Evolutionary conservation across 2,329 filamentous ascomycete genomes (phyloP).

Genomic region (Xylaria multiplex): DNA sequence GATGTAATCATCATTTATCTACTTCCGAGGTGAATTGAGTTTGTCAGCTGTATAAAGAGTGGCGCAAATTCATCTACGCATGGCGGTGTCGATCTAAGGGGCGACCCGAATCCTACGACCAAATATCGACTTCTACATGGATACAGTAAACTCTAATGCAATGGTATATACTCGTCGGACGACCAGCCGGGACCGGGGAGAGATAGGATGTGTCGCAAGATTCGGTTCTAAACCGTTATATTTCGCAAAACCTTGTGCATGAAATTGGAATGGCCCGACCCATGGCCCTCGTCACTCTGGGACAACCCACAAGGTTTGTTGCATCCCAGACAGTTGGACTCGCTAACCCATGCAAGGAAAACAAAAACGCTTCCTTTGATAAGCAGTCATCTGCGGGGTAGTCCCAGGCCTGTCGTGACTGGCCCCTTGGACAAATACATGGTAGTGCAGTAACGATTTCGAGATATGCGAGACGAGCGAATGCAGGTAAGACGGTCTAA

Average conservation of each 20-base stretch:
- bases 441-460: conserved; percentile 11
- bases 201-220: conserved; percentile 5
- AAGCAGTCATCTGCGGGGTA: conserved; percentile 38
- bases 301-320: conserved; percentile 26
- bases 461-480: conserved; percentile 24
- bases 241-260: conserved; percentile 18
- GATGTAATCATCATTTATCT: neutral
- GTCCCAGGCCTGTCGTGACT: conserved; percentile 18
- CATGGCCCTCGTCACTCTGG: conserved; percentile 19
- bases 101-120: conserved; percentile 12
- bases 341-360: conserved; percentile 23
- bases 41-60: neutral
- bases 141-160: conserved; percentile 11
- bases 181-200: conserved; percentile 9
- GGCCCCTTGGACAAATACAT: conserved; percentile 4
- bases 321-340: conserved; percentile 34
- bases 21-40: neutral
- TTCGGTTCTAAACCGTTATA: conserved; percentile 17
- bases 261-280: conserved; percentile 5
- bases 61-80: neutral
- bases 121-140: neutral
- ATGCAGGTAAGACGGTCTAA: conserved; percentile 27
- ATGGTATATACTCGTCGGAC: conserved; percentile 11
- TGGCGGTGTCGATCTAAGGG: conserved; percentile 9
- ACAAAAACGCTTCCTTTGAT: conserved; percentile 22